Evolutionary conservation across 2,329 filamentous ascomycete genomes (phyloP), one percentile per base, ranked within the genome.

Genomic region (Kalmusia sp.): DNA sequence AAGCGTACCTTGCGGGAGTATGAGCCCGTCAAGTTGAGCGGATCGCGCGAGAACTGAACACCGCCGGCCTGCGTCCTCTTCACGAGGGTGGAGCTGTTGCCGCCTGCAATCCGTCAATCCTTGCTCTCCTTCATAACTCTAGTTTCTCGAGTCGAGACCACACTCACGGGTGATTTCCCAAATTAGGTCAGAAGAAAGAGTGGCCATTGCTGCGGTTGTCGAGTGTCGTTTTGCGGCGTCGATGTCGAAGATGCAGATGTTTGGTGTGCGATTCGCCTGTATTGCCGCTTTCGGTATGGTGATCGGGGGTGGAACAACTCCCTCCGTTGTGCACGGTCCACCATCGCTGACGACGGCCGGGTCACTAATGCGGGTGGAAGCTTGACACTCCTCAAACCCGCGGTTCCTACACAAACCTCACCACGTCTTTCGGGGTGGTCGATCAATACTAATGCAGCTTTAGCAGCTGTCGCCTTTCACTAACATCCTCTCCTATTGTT

Each of bases 131-230:
- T 31, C 21, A 19, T 21, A 41, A n/a, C n/a, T 49, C 25, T 25
- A 14, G 4, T 28, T 19, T 22, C 21, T 22, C 33, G 11, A 21
- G 15, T 57, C 44, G 15, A 56, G 38, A 21, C 24, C 40, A 57
- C 63, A 92, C 92, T 80, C 88, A 97, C 93, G 91, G 85, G 89
- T 88, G 79, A 96, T 82, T 86, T 93, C 89, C 93, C 93, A 98
- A 84, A 96, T 82, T 72, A 97, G 85, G 82, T 97, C 93, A 76
- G 88, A 81, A 78, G 92, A 96, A 76, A 96, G 84, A 84, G 87
- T 79, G 69, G 85, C 82, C 78, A 80, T 82, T 72, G 60, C 61
- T 63, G 64, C 63, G 63, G 62, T 69, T 49, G 46, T 51, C 37
- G 57, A 54, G 57, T 63, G 65, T 61, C 56, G 62, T 65, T 68